Conservation (phyloP, 2,329 filamentous ascomycete genomes). For the Stagonosporopsis vannaccii region DNA sequence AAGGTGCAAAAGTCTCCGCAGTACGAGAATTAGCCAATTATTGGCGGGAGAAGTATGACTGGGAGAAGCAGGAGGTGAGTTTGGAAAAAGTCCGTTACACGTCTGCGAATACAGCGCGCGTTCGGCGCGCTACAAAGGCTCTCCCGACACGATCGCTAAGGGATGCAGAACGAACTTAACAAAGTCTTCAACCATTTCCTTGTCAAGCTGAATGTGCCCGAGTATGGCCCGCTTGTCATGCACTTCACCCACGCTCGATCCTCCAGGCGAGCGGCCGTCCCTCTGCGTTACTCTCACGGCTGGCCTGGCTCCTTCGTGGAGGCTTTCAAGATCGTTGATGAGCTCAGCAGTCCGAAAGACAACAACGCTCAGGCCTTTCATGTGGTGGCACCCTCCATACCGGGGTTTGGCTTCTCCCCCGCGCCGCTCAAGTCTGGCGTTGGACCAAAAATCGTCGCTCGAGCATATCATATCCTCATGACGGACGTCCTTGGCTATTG, state of each 20-base stretch:
- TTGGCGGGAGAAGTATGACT: not conserved
- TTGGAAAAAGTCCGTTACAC: not conserved
- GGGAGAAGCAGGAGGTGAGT: conserved; percentile 1
- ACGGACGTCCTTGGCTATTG: conserved; percentile 66
- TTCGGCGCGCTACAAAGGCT: too few relatives aligned
- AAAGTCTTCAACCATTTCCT: not conserved
- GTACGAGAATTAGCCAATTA: not conserved
- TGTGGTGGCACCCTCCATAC: conserved; percentile 61
- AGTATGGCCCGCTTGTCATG: not conserved
- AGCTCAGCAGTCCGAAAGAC: conserved; percentile 44
- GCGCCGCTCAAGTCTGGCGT: conserved; percentile 60
- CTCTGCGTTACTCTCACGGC: conserved; percentile 72
- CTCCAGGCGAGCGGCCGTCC: conserved; percentile 61
- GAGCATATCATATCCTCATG: conserved; percentile 73
- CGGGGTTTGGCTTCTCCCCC: conserved; percentile 63
- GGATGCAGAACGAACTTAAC: not conserved
- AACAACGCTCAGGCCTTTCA: conserved; percentile 57
- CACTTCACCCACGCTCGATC: conserved; percentile 71
- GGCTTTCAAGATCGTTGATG: conserved; percentile 65
- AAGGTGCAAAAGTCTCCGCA: not conserved
- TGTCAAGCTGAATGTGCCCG: not conserved
- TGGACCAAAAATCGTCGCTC: conserved; percentile 65
- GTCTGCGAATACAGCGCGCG: too few relatives aligned
- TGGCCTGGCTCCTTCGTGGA: conserved; percentile 76
- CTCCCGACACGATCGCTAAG: not conserved